phyloP scores from a whole-genome alignment of 495 filamentous ascomycete genomes.

The Podospora pseudocomata region DNA sequence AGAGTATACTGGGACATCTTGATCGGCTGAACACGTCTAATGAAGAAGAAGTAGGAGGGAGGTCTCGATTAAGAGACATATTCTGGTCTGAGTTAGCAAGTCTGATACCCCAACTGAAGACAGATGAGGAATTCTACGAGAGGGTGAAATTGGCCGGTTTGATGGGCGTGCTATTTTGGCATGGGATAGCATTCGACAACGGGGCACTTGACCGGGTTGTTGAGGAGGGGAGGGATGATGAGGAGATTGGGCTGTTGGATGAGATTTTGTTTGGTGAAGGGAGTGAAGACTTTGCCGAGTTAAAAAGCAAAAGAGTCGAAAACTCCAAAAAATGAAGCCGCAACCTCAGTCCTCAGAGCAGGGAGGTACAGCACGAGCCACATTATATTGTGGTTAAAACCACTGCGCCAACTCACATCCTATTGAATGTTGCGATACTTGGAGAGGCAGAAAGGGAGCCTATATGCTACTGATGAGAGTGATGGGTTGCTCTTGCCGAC shows the following conservation, averaged over 20 bases:
- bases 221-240: constrained; percentile 43
- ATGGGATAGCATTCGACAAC: constrained; percentile 58
- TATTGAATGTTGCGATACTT: too few species aligned
- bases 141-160: constrained; percentile 43
- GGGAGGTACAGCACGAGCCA: too few species aligned
- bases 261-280: constrained; percentile 22
- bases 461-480: not conserved
- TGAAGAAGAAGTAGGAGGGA: not conserved
- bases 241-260: constrained; percentile 47
- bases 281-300: too few species aligned
- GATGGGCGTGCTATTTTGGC: constrained; percentile 55
- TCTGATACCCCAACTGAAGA: constrained; percentile 34
- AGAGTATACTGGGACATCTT: constrained; percentile 41
- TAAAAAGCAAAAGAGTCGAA: too few species aligned
- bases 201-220: constrained; percentile 53
- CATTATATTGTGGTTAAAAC: too few species aligned
- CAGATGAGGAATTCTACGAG: constrained; percentile 17
- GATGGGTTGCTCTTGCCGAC: too few species aligned
- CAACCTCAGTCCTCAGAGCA: too few species aligned
- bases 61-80: constrained; percentile 33
- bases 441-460: not conserved
- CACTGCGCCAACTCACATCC: too few species aligned
- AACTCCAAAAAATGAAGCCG: too few species aligned
- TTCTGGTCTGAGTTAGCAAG: constrained; percentile 48
- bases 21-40: not conserved